Conservation (phyloP, 1,284 basidiomycete genomes). For the Apiotrichum porosum region DNA sequence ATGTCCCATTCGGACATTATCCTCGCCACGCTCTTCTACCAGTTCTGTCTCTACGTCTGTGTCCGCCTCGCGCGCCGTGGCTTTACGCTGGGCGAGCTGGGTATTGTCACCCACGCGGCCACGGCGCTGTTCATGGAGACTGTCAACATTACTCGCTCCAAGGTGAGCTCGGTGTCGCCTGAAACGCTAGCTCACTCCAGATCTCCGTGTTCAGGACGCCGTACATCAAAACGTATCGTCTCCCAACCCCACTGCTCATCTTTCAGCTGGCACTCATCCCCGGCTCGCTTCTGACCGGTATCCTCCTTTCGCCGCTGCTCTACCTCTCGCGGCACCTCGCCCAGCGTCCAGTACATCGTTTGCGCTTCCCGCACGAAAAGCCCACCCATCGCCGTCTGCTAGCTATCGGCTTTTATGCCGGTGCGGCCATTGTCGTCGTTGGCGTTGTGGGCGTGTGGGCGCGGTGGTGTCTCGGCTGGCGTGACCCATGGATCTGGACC, state of each 20-base stretch:
- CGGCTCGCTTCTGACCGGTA: conserved; percentile 85
- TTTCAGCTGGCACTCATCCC: conserved; percentile 92
- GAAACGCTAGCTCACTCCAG: conserved; percentile 48
- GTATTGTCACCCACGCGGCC: conserved; percentile 79
- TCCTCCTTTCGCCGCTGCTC: conserved; percentile 89
- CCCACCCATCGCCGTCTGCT: conserved; percentile 75
- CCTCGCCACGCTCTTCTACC: conserved; percentile 75
- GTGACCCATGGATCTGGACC: conserved; percentile 87
- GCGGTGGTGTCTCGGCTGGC: conserved; percentile 74
- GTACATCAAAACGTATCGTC: conserved; percentile 85
- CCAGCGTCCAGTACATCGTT: conserved; percentile 79
- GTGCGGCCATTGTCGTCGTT: conserved; percentile 69
- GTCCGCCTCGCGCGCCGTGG: conserved; percentile 84
- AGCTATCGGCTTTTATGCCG: conserved; percentile 79
- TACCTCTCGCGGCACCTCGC: conserved; percentile 89
- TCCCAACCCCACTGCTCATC: conserved; percentile 84
- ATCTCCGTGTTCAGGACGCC: conserved; percentile 74
- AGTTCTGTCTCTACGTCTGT: conserved; percentile 83
- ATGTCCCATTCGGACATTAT: conserved; percentile 72
- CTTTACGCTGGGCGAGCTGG: conserved; percentile 92
- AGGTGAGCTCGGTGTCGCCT: conserved; percentile 53
- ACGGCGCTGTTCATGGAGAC: conserved; percentile 82
- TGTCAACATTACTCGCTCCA: conserved; percentile 71
- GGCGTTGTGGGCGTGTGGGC: conserved; percentile 91
- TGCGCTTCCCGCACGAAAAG: conserved; percentile 84